Evolutionary conservation across 352 stramenopile genomes (phyloP).

Genomic region (Pythium insidiosum): DNA sequence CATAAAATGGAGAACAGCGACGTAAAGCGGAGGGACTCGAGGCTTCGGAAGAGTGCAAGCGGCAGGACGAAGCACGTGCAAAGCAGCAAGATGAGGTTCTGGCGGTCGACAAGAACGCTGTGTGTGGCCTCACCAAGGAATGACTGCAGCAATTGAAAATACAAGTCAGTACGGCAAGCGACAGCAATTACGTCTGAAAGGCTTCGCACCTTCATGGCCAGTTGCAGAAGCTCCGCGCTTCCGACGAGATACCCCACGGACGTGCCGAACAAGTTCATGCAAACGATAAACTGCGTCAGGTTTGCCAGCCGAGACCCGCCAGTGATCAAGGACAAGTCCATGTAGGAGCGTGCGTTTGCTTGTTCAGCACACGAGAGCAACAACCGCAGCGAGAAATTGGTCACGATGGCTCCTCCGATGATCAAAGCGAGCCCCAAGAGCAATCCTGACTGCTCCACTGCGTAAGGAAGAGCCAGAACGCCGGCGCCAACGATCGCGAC

Average conservation of each 20-base stretch:
- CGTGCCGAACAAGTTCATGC: constrained; percentile 86
- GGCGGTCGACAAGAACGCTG: constrained; percentile 51
- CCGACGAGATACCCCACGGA: constrained; percentile 77
- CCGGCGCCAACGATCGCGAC: constrained; percentile 81
- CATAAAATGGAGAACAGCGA: constrained; percentile 84
- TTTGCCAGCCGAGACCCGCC: constrained; percentile 51
- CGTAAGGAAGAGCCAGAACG: constrained; percentile 74
- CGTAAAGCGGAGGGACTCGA: constrained; percentile 80
- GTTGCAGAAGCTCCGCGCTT: constrained; percentile 67
- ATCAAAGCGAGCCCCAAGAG: constrained; percentile 70
- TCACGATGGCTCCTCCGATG: constrained; percentile 46
- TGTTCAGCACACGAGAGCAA: constrained; percentile 75
- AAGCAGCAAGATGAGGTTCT: constrained; percentile 63
- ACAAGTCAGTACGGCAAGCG: too few relatives aligned
- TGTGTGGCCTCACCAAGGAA: constrained; percentile 35
- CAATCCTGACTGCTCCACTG: constrained; percentile 66
- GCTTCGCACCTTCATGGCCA: constrained; percentile 42
- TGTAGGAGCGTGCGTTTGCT: constrained; percentile 70
- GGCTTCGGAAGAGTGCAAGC: constrained; percentile 72
- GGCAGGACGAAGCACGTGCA: constrained; percentile 58
- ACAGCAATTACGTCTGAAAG: too few relatives aligned
- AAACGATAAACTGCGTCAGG: constrained; percentile 76
- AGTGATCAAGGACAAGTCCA: constrained; percentile 62
- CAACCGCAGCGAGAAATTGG: constrained; percentile 77
- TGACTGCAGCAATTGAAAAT: too few relatives aligned